Evolutionary conservation across 2,329 filamentous ascomycete genomes (phyloP).

Genomic region (Paraphaeosphaeria minitans): DNA sequence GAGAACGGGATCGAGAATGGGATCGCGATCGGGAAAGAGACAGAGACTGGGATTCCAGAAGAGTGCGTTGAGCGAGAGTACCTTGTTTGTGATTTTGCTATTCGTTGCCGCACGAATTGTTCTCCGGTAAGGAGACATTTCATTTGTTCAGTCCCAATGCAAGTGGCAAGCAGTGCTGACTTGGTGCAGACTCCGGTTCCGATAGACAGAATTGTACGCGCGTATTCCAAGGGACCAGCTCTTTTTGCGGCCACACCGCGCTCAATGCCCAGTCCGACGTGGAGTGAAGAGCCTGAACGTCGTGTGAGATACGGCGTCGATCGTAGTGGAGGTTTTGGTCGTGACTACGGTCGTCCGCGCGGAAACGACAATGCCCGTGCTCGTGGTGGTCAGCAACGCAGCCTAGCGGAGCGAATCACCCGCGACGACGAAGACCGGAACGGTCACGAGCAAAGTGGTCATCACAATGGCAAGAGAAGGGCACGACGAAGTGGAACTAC

Average conservation of each 20-base stretch:
- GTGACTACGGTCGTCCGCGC: background rate
- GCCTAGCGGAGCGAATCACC: background rate
- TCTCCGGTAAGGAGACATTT: slow-evolving; percentile 9
- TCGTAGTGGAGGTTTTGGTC: background rate
- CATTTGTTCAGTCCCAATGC: background rate
- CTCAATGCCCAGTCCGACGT: background rate
- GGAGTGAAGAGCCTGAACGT: background rate
- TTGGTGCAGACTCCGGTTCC: background rate
- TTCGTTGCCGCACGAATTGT: background rate
- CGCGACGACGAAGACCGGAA: background rate
- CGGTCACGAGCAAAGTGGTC: background rate
- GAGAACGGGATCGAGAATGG: background rate
- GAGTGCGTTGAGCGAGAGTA: slow-evolving; percentile 35
- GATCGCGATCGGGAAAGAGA: slow-evolving; percentile 25
- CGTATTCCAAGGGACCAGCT: background rate
- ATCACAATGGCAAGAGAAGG: background rate
- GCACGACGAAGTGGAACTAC: background rate
- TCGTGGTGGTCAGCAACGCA: background rate
- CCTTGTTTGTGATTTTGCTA: slow-evolving; percentile 12
- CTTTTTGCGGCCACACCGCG: background rate
- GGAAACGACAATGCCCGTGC: background rate
- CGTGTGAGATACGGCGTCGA: background rate
- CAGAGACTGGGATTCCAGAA: slow-evolving; percentile 20
- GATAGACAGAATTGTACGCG: background rate
- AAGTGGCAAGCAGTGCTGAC: background rate